These are phyloP conservation scores for Flaveria linearis DNA, from an alignment of 129 eudicot genomes.

Conservation along the genomic window DNA sequence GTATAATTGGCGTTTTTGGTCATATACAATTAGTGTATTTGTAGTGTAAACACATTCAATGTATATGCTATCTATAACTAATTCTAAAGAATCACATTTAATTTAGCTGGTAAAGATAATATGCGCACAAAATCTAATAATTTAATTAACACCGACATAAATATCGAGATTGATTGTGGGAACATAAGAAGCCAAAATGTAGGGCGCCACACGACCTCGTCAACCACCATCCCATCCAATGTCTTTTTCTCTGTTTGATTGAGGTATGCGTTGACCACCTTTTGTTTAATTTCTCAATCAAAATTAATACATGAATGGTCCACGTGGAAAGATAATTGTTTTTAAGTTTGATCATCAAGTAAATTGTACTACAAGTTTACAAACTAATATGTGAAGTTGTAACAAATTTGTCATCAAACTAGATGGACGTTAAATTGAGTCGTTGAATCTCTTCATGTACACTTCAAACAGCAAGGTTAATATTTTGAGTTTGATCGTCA, in stretches of 20 bases:
- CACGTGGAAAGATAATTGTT: too few relatives aligned
- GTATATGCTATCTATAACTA: background rate
- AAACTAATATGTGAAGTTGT: too few relatives aligned
- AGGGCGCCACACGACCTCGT: constrained; percentile 33
- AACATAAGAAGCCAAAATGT: constrained; percentile 36
- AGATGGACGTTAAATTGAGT: too few relatives aligned
- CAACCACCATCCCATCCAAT: constrained; percentile 20
- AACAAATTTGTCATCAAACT: too few relatives aligned
- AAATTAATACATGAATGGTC: background rate
- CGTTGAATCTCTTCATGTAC: too few relatives aligned
- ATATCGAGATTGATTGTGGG: constrained; percentile 11
- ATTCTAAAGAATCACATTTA: background rate
- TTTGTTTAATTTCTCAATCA: background rate
- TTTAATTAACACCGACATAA: background rate
- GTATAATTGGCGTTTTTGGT: too few relatives aligned
- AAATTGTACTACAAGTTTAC: too few relatives aligned
- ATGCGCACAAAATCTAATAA: constrained; percentile 32
- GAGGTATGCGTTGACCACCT: constrained; percentile 18
- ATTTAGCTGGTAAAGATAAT: constrained; percentile 13
- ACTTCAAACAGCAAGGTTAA: too few relatives aligned
- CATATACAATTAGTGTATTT: too few relatives aligned
- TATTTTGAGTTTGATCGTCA: too few relatives aligned
- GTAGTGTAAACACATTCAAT: background rate
- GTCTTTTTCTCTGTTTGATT: constrained; percentile 14
- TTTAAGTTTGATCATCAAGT: too few relatives aligned